Percentiles rank a stretch among this genome's conserved stretches.
phyloP scores from a whole-genome alignment of 148 eudicot genomes.

The Rhododendron vialii region DNA sequence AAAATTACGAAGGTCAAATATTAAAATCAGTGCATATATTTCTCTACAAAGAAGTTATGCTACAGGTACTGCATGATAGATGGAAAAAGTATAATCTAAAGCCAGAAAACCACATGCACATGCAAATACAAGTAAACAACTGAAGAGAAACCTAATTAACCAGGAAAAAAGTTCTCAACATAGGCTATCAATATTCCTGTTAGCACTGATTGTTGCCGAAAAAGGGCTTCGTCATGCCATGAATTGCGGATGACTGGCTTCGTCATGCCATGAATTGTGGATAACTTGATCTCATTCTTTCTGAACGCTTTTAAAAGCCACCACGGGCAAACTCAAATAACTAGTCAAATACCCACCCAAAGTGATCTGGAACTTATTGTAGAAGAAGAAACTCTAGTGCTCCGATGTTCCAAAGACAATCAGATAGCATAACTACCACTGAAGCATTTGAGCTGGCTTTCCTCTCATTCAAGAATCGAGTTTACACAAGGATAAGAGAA shows the following conservation, averaged over 20 bases:
- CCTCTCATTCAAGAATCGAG: neutral
- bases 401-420: neutral
- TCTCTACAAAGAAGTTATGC: neutral
- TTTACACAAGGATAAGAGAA: neutral
- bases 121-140: neutral
- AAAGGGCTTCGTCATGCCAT: neutral
- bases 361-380: neutral
- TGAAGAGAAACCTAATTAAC: neutral
- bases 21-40: neutral
- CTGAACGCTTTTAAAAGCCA: neutral
- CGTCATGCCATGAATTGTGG: neutral
- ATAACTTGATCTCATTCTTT: neutral
- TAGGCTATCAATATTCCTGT: neutral
- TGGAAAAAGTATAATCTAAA: neutral
- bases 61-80: neutral
- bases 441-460: neutral
- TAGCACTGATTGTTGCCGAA: neutral
- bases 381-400: neutral
- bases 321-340: neutral
- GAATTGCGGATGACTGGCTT: neutral
- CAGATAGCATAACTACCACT: neutral
- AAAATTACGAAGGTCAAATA: constrained; percentile 13
- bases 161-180: neutral
- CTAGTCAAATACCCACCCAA: neutral
- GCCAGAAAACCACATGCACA: neutral